Conservation (phyloP, 2,329 filamentous ascomycete genomes). For the Alternaria sp. region DNA sequence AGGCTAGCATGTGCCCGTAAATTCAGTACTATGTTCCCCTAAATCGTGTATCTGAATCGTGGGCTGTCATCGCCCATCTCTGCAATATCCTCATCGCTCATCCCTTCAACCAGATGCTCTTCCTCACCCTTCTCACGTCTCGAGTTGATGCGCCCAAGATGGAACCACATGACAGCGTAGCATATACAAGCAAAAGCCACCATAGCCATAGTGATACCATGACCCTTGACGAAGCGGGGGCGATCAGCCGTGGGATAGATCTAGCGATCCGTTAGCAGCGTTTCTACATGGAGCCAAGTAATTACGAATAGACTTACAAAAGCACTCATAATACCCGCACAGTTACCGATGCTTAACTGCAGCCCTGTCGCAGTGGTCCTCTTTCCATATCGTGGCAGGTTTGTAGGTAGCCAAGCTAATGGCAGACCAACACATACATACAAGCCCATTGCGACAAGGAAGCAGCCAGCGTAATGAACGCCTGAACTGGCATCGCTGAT, state of each 20-base stretch:
- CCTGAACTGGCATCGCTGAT: constrained; percentile 65
- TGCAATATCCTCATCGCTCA: constrained; percentile 52
- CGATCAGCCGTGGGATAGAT: constrained; percentile 55
- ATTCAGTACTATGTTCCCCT: not conserved
- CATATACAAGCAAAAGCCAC: constrained; percentile 51
- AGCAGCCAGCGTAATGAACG: constrained; percentile 77
- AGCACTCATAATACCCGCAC: constrained; percentile 73
- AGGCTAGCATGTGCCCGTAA: not conserved
- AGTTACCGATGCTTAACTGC: constrained; percentile 74
- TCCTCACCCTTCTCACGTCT: constrained; percentile 49
- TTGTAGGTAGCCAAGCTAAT: constrained; percentile 67
- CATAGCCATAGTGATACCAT: constrained; percentile 59
- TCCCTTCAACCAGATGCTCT: constrained; percentile 48
- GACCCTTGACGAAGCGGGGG: constrained; percentile 59
- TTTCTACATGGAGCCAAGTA: not conserved
- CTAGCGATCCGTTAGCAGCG: constrained; percentile 28
- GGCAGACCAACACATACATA: constrained; percentile 66
- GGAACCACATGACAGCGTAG: constrained; percentile 48
- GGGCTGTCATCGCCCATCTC: constrained; percentile 56
- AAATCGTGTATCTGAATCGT: constrained; percentile 50
- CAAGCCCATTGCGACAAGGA: constrained; percentile 75
- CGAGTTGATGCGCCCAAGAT: constrained; percentile 47
- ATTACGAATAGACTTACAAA: constrained; percentile 59
- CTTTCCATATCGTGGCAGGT: constrained; percentile 77
- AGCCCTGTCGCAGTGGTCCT: constrained; percentile 73